Base-by-base conservation (phyloP, 108 stramenopile species). In the Pseudonitzschia multistriata region DNA sequence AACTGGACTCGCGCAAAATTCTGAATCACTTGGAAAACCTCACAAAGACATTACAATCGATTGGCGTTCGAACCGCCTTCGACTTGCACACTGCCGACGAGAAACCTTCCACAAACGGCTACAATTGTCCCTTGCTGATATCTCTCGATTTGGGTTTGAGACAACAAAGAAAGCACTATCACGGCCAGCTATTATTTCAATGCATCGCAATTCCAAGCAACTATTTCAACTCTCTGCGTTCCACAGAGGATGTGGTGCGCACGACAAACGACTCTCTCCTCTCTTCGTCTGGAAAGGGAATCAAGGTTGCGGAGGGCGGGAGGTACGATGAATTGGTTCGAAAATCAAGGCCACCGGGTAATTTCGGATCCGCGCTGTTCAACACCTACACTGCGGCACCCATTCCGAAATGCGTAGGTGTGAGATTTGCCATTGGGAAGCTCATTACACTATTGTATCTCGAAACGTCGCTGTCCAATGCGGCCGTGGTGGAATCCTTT, bases 251-350 rank as follows among this genome's bases (percentile, higher is more conserved):
- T 39, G 81, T 27, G 19, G 28, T 67, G 52, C 56, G 59, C 39
- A 62, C 24, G 34, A 78, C 34, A 49, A 73, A 63, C 11, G 70
- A 56, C 53, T 77, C 48, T 14, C 35, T 52, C 33, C 55, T 81
- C 19, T 74, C 61, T 15, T 56, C 61, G 8, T 62, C 73, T 34
- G 84, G 77, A 8, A 76, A 71, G 57, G 86, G 83, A 27, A 75
- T 81, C 21, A 83, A 85, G 66, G 53, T 93, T 27, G 89, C 88
- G 25, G 89, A 90, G 64, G 92, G 92, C 15, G 92, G 89, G 15
- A 62, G 88, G 40, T 91, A 83, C 42, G 85, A 83, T 55, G 83
- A 86, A 47, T 63, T 84, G 8, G 82, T 79, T 14, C 61, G 85
- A 45, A 83, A 75, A 34, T 83, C 72, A 67, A 78, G 88, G 8